Evolutionary conservation across 177 flowering plant genomes (phyloP).

Genomic region (Vitis hybrid): DNA sequence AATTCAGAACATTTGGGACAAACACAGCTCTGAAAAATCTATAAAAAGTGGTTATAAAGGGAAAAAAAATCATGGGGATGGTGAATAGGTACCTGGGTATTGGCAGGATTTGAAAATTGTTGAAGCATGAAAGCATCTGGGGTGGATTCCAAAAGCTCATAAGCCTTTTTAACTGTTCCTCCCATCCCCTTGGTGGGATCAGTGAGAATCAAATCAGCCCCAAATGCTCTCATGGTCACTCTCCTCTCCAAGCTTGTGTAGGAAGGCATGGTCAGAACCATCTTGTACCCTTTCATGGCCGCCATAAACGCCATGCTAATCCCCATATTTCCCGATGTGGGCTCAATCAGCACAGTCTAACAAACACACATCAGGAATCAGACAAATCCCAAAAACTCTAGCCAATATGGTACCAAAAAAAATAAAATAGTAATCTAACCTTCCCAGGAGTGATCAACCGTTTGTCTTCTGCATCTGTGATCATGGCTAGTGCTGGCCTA

Average conservation of each 20-base stretch:
- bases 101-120: conserved; percentile 82
- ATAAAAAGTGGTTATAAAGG: neutral
- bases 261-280: conserved; percentile 91
- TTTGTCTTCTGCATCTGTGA: conserved; percentile 74
- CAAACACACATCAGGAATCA: neutral
- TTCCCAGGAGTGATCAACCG: conserved; percentile 68
- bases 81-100: conserved; percentile 48
- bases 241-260: conserved; percentile 93
- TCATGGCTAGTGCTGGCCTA: conserved; percentile 80
- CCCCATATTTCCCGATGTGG: conserved; percentile 97
- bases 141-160: conserved; percentile 62
- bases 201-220: conserved; percentile 83
- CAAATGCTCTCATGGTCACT: conserved; percentile 91
- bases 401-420: neutral
- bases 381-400: neutral
- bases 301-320: conserved; percentile 93
- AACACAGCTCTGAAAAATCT: neutral
- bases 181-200: conserved; percentile 94
- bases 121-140: conserved; percentile 81
- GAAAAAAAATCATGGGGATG: neutral
- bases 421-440: conserved; percentile 32
- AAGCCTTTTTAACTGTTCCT: conserved; percentile 82
- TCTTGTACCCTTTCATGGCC: conserved; percentile 86
- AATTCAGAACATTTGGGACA: neutral
- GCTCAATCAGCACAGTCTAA: conserved; percentile 84